Percentiles rank a stretch among this genome's conserved stretches.
These are phyloP conservation scores for Neckera pumila DNA, from an alignment of 225 moss, liverwort and hornwort species.

Conservation along the genomic window DNA sequence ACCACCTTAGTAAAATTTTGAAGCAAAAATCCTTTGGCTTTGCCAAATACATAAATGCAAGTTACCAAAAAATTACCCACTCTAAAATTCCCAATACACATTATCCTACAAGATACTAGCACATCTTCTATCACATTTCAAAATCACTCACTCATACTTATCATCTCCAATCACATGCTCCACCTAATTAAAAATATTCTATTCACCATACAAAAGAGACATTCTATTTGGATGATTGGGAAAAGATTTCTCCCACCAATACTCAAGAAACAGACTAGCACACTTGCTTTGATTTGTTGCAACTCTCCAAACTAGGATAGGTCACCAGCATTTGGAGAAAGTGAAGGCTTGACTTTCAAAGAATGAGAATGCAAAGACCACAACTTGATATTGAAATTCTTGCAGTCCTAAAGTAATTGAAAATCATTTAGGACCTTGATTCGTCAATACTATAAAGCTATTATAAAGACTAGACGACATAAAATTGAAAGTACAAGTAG, in stretches of 20 bases:
- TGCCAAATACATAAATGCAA: not conserved
- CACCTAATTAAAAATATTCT: not conserved
- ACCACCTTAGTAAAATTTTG: not conserved
- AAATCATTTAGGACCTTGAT: no score
- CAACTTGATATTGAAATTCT: no score
- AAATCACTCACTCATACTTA: not conserved
- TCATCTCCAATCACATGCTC: not conserved
- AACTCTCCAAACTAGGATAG: not conserved
- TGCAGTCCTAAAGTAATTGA: no score
- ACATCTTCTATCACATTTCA: not conserved
- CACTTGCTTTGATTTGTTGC: no score
- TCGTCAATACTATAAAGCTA: no score
- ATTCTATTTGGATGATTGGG: not conserved
- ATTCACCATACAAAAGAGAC: not conserved
- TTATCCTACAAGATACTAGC: fast-evolving
- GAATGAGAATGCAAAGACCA: no score
- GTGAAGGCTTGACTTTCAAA: no score
- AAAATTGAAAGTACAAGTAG: no score
- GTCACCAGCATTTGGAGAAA: no score
- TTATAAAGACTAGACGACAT: no score
- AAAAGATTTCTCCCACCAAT: not conserved
- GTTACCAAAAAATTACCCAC: not conserved
- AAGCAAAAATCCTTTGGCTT: not conserved
- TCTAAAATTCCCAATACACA: not conserved
- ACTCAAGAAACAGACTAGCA: no score